phyloP scores from a whole-genome alignment of 192 early-diverging fungal genomes.

The Rhizoclosmatium sp. region DNA sequence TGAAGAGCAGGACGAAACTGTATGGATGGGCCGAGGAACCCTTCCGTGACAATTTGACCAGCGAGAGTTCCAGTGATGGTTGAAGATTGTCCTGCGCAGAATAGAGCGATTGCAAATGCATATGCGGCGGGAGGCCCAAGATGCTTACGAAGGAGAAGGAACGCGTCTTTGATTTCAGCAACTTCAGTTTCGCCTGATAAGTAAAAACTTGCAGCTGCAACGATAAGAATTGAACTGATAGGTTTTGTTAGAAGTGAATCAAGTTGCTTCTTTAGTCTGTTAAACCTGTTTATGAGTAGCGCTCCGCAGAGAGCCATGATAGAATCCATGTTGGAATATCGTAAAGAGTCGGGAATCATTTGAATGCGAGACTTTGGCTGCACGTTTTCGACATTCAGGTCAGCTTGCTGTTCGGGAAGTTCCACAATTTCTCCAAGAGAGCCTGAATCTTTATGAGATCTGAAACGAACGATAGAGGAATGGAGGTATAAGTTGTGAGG shows the following conservation, averaged over 20 bases:
- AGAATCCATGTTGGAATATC: conserved; percentile 62
- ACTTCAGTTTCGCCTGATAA: conserved; percentile 45
- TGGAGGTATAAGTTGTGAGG: conserved; percentile 89
- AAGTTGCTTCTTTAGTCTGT: no score
- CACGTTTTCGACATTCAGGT: background rate
- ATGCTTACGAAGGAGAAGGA: conserved; percentile 54
- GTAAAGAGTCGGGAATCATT: conserved; percentile 3
- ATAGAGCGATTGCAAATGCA: conserved; percentile 75
- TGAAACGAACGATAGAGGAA: conserved; percentile 73
- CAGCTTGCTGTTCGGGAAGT: background rate
- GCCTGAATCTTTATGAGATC: conserved; percentile 50
- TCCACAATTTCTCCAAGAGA: background rate
- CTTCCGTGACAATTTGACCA: conserved; percentile 84
- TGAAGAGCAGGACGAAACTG: conserved; percentile 68
- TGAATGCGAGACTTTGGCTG: background rate
- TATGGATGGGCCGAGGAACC: conserved; percentile 62
- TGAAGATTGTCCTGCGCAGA: conserved; percentile 78
- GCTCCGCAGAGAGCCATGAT: conserved; percentile 74
- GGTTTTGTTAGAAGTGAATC: no score
- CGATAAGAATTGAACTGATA: conserved; percentile 72
- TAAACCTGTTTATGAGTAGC: conserved; percentile 68
- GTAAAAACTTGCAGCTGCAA: conserved; percentile 77
- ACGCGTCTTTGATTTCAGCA: conserved; percentile 74
- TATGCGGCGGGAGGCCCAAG: background rate
- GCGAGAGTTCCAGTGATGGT: conserved; percentile 86